Evolutionary conservation across 345 rosid genomes (phyloP), one percentile per base, ranked within the genome.

Genomic region (Conringia planisiliqua): DNA sequence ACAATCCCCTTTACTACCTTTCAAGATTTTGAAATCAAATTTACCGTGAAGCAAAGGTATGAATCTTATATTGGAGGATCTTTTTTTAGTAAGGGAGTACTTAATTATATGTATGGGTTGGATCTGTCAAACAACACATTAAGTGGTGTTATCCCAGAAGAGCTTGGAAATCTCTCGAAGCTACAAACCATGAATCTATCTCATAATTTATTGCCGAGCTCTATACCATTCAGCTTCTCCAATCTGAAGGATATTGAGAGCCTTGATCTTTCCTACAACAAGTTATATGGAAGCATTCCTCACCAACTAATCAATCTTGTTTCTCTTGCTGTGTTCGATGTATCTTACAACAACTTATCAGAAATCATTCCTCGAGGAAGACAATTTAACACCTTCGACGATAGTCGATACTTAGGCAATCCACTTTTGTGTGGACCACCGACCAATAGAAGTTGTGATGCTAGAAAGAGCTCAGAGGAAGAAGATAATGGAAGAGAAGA

Each of bases 81-180:
- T 33, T 33, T 1, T 11, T 35, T 5, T 17, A 14, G 9, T 2
- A 6, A 5, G 2, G 60, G 38, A 27, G 5, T 29, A 29, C 75
- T 71, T 71, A 47, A 14, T 14, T 71, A 60, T 39, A 71, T 71
- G 61, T 35, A 12, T 57, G 68, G 72, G 22, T 8, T 70, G 6
- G 68, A 77, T 29, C 38, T 77, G 36, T 77, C 71, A 8, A 42
- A 46, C 62, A 77, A 63, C 11, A 54, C 56, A 33, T 70, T 77
- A 24, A 70, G 39, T 14, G 66, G 80, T 11, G 40, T 42, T 1
- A 76, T 76, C 26, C 80, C 66, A 17, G 0, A 35, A 29, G 26
- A 47, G 17, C 44, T 68, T 29, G 79, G 73, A 18, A 32, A 61
- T 18, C 69, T 68, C 7, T 10, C 7, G 17, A 36, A 27, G n/a